These are phyloP conservation scores for Stylosanthes scabra DNA, from an alignment of 331 rosid species.

Conservation along the genomic window DNA sequence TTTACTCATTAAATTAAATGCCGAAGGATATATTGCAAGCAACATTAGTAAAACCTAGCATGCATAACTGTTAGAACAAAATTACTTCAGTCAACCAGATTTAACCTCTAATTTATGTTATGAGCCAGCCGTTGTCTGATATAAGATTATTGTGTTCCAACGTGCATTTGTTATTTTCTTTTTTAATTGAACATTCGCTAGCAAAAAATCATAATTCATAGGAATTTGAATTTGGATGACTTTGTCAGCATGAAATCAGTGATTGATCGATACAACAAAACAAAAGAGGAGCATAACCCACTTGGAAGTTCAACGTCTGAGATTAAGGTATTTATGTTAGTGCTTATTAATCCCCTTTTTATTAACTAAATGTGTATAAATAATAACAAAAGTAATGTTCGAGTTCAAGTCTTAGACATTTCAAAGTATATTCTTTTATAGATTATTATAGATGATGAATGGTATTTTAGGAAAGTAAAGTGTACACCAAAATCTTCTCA, in stretches of 20 bases:
- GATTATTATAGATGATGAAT: too few relatives aligned
- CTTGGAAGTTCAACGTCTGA: conserved; percentile 65
- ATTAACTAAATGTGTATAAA: too few relatives aligned
- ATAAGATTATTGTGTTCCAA: background rate
- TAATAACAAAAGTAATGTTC: too few relatives aligned
- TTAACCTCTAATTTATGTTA: background rate
- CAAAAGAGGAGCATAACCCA: conserved; percentile 66
- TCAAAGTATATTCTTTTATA: too few relatives aligned
- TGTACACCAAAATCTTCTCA: too few relatives aligned
- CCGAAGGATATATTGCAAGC: background rate
- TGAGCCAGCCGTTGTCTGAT: background rate
- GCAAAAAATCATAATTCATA: conserved; percentile 30
- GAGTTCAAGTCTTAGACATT: too few relatives aligned
- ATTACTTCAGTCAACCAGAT: conserved; percentile 2
- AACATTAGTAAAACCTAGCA: background rate
- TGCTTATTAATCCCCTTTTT: too few relatives aligned
- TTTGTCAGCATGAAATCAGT: conserved; percentile 69
- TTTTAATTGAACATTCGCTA: background rate
- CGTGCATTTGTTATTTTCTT: background rate
- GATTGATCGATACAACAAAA: conserved; percentile 66
- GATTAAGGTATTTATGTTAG: conserved; percentile 57
- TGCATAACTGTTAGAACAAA: background rate
- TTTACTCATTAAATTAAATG: background rate
- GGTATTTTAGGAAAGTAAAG: too few relatives aligned
- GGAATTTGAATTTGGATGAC: conserved; percentile 18